phyloP scores from a whole-genome alignment of 169 alveolate genomes.

The Amoebophrya sp. region DNA sequence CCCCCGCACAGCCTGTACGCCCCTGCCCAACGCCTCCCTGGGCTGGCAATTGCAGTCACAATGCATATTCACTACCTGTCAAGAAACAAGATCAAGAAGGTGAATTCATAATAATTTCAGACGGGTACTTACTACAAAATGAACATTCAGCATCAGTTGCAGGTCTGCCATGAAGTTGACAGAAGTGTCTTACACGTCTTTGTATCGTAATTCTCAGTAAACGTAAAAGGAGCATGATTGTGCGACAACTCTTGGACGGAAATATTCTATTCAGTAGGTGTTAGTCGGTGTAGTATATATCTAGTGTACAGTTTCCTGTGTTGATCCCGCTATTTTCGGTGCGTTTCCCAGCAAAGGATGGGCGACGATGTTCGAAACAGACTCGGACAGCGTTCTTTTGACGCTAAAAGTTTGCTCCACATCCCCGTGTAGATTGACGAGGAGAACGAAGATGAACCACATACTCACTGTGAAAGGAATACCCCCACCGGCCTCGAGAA shows the following conservation, averaged over 20 bases:
- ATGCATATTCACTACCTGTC: background rate
- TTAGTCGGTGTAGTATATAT: too few species aligned
- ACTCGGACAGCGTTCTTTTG: background rate
- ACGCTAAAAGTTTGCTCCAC: background rate
- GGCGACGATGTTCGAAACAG: background rate
- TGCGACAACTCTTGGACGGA: too few species aligned
- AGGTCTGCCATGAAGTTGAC: too few species aligned
- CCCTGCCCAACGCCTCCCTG: background rate
- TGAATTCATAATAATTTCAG: too few species aligned
- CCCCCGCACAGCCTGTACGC: background rate
- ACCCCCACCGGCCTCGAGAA: background rate
- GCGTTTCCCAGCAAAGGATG: background rate
- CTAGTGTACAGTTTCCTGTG: background rate
- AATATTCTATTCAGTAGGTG: too few species aligned
- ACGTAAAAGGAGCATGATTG: too few species aligned
- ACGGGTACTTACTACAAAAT: too few species aligned
- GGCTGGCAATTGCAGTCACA: conserved; percentile 23
- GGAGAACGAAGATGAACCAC: background rate
- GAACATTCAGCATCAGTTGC: too few species aligned
- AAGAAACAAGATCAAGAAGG: too few species aligned
- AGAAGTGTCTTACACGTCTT: too few species aligned
- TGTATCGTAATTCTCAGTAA: too few species aligned
- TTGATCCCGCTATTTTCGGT: background rate
- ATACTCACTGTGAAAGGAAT: background rate
- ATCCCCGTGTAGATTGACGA: background rate